Percentiles rank a stretch among this genome's conserved stretches.
phyloP scores from a whole-genome alignment of 306 rosid genomes.

The Hippophae gyantsensis region DNA sequence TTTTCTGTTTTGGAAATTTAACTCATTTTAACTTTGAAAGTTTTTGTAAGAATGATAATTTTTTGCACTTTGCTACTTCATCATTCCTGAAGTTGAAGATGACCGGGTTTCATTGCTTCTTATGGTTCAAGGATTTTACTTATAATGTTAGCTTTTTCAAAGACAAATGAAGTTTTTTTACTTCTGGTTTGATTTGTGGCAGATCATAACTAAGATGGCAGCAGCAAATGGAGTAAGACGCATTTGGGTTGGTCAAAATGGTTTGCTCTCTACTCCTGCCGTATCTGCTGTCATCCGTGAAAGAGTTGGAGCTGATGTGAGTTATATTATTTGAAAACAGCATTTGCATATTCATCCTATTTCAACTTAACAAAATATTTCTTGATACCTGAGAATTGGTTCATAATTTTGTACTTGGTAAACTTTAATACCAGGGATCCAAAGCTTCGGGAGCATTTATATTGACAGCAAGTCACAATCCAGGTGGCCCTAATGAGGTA shows the following conservation, averaged over 20 bases:
- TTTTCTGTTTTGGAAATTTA: too few species aligned
- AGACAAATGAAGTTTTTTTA: too few species aligned
- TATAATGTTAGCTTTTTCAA: too few species aligned
- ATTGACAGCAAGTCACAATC: constrained; percentile 99
- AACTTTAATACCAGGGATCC: constrained; percentile 57
- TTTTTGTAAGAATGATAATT: too few species aligned
- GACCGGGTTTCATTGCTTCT: too few species aligned
- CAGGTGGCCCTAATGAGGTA: constrained; percentile 96
- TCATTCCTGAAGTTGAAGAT: too few species aligned
- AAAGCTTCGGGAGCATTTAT: constrained; percentile 91
- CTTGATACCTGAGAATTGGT: constrained; percentile 10
- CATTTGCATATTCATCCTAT: background rate
- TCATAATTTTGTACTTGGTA: constrained; percentile 3
- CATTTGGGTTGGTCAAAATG: constrained; percentile 91
- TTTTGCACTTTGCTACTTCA: too few species aligned
- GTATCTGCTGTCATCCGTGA: constrained; percentile 94
- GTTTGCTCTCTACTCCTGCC: constrained; percentile 97
- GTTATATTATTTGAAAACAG: constrained; percentile 21
- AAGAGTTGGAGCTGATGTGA: constrained; percentile 80
- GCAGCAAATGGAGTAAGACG: constrained; percentile 94
- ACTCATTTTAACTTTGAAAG: too few species aligned
- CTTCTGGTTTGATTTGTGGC: constrained; percentile 7
- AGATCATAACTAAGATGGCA: constrained; percentile 84
- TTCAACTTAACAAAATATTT: background rate
- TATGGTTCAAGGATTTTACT: too few species aligned